Base-by-base conservation (phyloP, 345 rosid species). In the Populus pruinosa region DNA sequence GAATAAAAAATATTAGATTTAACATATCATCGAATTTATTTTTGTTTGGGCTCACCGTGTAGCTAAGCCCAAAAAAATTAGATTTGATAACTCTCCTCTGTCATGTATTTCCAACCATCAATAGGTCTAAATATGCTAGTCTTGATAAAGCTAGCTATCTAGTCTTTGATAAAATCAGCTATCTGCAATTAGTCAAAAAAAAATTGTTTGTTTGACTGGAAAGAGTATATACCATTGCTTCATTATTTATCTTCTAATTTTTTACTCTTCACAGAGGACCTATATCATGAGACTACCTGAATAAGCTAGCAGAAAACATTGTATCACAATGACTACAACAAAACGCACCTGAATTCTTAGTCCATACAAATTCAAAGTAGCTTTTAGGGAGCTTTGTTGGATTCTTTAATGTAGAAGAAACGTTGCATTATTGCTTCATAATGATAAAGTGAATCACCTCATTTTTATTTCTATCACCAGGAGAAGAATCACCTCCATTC, bases 91-190 rank as follows among this genome's bases (percentile, higher is more conserved):
- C 33, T 31, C 33, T 31, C 33, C 33, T 96, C 99, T 64, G 93
- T 92, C 99, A 93, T 93, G 79, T 88, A 91, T 83, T 89, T 93
- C 98, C 99, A 93, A 68, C 98, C 98, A 80, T 96, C 98, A 8
- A 92, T 85, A 4, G 99, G 98, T 86, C 99, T 89, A 80, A 96
- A 93, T 87, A 96, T 92, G 80, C 89, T 98, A 43, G 90, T 92
- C 84, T 96, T 96, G 77, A 96, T 89, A 83, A 96, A 93, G 81
- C 98, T 96, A 65, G 98, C 99, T 73, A 96, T 92, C 99, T 93
- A 25, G 27, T 25, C 27, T 25, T 25, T 25, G 27, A 25, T 25
- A 25, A 25, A 25, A 25, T 0, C 0, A 65, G 98, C 99, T 73
- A 96, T 92, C 99, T 93, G 95, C 88, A 36, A 67, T 7, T 61